These are phyloP conservation scores for Wallacemonas sp. DNA, from an alignment of 208 protist species.

Conservation along the genomic window DNA sequence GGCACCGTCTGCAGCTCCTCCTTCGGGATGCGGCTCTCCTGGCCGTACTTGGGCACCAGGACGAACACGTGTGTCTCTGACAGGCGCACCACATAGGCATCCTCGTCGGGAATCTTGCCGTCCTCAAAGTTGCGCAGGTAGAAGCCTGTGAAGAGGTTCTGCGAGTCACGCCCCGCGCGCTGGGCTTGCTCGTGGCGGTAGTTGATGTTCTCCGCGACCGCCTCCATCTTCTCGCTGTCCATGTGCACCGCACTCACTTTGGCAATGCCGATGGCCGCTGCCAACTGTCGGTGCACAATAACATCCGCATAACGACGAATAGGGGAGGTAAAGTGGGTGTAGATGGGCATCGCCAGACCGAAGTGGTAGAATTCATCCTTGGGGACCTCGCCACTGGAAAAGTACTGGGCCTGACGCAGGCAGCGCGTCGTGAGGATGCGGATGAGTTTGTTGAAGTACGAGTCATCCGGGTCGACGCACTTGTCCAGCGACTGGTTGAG, in stretches of 20 bases:
- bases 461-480: conserved; percentile 73
- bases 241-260: conserved; percentile 55
- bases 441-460: conserved; percentile 92
- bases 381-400: conserved; percentile 80
- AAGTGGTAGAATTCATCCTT: conserved; percentile 92
- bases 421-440: conserved; percentile 91
- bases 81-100: conserved; percentile 81
- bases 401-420: conserved; percentile 94
- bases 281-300: conserved; percentile 93
- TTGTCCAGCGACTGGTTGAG: conserved; percentile 86
- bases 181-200: conserved; percentile 93
- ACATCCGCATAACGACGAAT: conserved; percentile 96
- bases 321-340: conserved; percentile 96
- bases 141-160: conserved; percentile 92
- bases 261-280: conserved; percentile 75
- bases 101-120: conserved; percentile 74
- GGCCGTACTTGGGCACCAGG: conserved; percentile 88
- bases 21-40: conserved; percentile 82
- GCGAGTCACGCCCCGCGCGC: conserved; percentile 87
- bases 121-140: conserved; percentile 84
- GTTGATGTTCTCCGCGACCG: conserved; percentile 87
- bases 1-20: conserved; percentile 69
- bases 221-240: conserved; percentile 73
- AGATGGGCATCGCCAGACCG: conserved; percentile 93
- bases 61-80: conserved; percentile 88